Evolutionary conservation across 495 filamentous ascomycete genomes (phyloP).

Genomic region (Tuber microsphaerosporum): DNA sequence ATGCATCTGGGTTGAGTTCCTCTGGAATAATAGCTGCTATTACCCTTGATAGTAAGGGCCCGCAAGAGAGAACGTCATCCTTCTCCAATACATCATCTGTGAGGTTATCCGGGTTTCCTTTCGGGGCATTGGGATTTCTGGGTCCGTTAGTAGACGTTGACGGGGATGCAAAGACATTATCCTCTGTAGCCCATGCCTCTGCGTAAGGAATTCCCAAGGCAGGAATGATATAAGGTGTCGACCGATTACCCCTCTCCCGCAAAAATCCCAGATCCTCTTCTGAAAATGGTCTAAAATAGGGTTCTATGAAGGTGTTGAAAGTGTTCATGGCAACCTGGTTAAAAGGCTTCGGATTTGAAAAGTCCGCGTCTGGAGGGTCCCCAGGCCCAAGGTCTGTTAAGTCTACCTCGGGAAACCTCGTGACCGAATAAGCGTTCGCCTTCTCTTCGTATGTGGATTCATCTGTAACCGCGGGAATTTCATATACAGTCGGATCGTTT

Average conservation of each 20-base stretch:
- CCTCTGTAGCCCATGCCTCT: conserved; percentile 89
- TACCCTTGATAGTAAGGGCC: conserved; percentile 75
- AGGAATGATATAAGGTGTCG: conserved; percentile 75
- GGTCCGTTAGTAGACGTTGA: conserved; percentile 44
- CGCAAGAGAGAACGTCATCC: conserved; percentile 74
- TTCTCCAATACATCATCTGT: conserved; percentile 77
- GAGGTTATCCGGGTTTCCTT: conserved; percentile 76
- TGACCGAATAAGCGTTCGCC: conserved; percentile 78
- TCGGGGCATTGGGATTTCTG: conserved; percentile 69
- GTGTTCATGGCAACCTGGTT: conserved; percentile 89
- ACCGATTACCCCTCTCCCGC: conserved; percentile 78
- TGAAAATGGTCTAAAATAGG: conserved; percentile 78
- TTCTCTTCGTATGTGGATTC: conserved; percentile 75
- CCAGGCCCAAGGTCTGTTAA: conserved; percentile 79
- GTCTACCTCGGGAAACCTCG: conserved; percentile 70
- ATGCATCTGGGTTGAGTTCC: conserved; percentile 55
- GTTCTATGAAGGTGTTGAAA: conserved; percentile 80
- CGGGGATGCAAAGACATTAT: conserved; percentile 49
- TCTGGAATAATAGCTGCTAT: conserved; percentile 77
- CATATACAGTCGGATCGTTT: conserved; percentile 88
- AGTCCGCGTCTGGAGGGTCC: conserved; percentile 84
- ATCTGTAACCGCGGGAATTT: conserved; percentile 66
- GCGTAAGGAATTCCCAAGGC: conserved; percentile 75
- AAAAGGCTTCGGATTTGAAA: conserved; percentile 83
- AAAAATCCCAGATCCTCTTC: conserved; percentile 95